A percentile compares a stretch with the other conserved stretches of the same genome.
These are phyloP conservation scores for Helminthosporium solani DNA, from an alignment of 2,329 filamentous ascomycete genomes.

Conservation along the genomic window DNA sequence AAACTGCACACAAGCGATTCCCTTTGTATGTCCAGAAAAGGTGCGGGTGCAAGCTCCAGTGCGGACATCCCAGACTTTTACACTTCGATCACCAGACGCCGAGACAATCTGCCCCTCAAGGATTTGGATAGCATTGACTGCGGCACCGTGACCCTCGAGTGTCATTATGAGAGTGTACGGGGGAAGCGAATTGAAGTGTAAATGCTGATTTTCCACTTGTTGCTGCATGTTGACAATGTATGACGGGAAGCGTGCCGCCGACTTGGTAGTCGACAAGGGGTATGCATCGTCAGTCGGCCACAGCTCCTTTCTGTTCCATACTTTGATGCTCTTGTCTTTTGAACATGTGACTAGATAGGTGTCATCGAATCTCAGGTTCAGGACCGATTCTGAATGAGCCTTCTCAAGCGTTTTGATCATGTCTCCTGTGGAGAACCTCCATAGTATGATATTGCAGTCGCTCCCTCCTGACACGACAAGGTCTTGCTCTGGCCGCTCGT, in stretches of 20 bases:
- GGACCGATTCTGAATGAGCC: constrained; percentile 85
- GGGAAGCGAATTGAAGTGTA: constrained; percentile 57
- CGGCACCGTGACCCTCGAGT: constrained; percentile 81
- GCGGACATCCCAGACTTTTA: constrained; percentile 93
- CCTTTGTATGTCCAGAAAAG: constrained; percentile 84
- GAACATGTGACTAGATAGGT: constrained; percentile 93
- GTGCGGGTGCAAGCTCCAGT: constrained; percentile 74
- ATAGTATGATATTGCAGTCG: constrained; percentile 85
- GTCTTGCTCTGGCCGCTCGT: constrained; percentile 82
- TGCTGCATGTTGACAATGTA: constrained; percentile 56
- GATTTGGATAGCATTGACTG: constrained; percentile 95
- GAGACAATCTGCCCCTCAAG: constrained; percentile 84
- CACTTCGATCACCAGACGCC: constrained; percentile 87
- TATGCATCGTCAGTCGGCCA: constrained; percentile 43
- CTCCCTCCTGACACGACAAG: constrained; percentile 94
- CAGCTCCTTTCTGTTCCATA: constrained; percentile 74
- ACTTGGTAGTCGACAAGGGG: constrained; percentile 43
- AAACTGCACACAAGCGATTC: constrained; percentile 96
- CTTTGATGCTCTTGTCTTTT: constrained; percentile 95
- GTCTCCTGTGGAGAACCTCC: constrained; percentile 89
- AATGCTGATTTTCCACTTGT: constrained; percentile 35
- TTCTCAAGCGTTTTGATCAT: constrained; percentile 72
- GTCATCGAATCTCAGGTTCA: constrained; percentile 91
- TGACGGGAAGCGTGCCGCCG: constrained; percentile 50
- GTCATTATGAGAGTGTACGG: constrained; percentile 77